Evolutionary conservation across 2,329 filamentous ascomycete species (phyloP).

Genomic region (Bipolaris sorokiniana): DNA sequence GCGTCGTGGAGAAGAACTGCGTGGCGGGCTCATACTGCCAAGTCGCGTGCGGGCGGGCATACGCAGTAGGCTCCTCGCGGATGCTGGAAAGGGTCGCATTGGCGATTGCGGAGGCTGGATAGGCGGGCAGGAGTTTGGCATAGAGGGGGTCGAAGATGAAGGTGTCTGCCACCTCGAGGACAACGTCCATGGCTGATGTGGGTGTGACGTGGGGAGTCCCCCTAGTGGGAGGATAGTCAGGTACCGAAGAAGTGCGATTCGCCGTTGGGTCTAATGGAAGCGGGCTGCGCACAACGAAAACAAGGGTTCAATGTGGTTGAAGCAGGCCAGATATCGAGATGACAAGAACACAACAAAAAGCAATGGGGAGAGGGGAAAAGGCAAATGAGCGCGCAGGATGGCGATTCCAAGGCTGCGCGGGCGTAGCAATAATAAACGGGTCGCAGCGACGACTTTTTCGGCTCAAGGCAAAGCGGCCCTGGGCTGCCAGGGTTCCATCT

Average conservation of each 20-base stretch:
- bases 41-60: slow-evolving; percentile 33
- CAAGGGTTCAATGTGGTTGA: not conserved
- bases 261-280: slow-evolving; percentile 13
- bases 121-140: slow-evolving; percentile 68
- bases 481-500: slow-evolving; percentile 3
- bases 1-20: slow-evolving; percentile 70
- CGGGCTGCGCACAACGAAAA: slow-evolving; percentile 5
- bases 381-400: slow-evolving; percentile 10
- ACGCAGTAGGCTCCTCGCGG: slow-evolving; percentile 47
- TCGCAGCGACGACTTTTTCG: slow-evolving; percentile 21
- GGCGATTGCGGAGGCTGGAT: slow-evolving; percentile 54
- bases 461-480: slow-evolving; percentile 2
- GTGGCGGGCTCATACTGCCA: slow-evolving; percentile 78
- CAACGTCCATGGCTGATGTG: slow-evolving; percentile 75
- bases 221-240: slow-evolving; percentile 23
- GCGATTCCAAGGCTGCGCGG: slow-evolving; percentile 12
- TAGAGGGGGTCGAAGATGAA: slow-evolving; percentile 82
- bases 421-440: slow-evolving; percentile 11
- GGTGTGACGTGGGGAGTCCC: slow-evolving; percentile 15
- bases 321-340: not conserved
- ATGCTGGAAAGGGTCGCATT: slow-evolving; percentile 65
- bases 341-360: not conserved
- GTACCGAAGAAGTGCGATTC: slow-evolving; percentile 30
- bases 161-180: slow-evolving; percentile 84
- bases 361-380: not conserved